phyloP scores from a whole-genome alignment of 805 yeast species.

The Candida stauntonica region DNA sequence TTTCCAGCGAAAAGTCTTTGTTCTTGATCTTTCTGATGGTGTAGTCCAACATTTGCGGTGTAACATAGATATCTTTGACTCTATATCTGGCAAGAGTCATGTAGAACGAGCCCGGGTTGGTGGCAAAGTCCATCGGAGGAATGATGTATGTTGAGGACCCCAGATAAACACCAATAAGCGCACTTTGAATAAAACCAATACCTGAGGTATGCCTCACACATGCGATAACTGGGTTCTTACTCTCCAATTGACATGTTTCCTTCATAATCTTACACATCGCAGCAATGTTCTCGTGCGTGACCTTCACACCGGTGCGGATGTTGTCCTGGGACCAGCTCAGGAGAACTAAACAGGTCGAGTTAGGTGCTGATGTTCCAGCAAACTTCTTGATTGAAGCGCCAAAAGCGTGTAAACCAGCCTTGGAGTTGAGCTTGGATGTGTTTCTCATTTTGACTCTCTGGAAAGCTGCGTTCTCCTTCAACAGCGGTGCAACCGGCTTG shows the following conservation, averaged over 20 bases:
- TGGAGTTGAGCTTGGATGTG: conserved; percentile 51
- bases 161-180: conserved; percentile 74
- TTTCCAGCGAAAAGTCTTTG: conserved; percentile 48
- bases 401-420: conserved; percentile 20
- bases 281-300: conserved; percentile 58
- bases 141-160: conserved; percentile 84
- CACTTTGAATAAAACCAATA: conserved; percentile 84
- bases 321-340: conserved; percentile 70
- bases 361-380: conserved; percentile 6
- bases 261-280: conserved; percentile 84
- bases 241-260: conserved; percentile 82
- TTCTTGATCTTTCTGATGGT: conserved; percentile 60
- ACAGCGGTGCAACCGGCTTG: conserved; percentile 55
- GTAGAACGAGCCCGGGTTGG: conserved; percentile 68
- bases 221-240: conserved; percentile 71
- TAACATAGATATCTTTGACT: conserved; percentile 81
- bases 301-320: conserved; percentile 47
- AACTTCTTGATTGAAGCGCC: conserved; percentile 22
- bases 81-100: conserved; percentile 67
- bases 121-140: conserved; percentile 71
- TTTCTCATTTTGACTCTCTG: conserved; percentile 55
- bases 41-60: conserved; percentile 76
- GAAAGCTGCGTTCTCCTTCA: conserved; percentile 41
- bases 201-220: conserved; percentile 84
- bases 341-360: conserved; percentile 55